phyloP scores from a whole-genome alignment of 352 stramenopile species.

The Pythium apleroticum region DNA sequence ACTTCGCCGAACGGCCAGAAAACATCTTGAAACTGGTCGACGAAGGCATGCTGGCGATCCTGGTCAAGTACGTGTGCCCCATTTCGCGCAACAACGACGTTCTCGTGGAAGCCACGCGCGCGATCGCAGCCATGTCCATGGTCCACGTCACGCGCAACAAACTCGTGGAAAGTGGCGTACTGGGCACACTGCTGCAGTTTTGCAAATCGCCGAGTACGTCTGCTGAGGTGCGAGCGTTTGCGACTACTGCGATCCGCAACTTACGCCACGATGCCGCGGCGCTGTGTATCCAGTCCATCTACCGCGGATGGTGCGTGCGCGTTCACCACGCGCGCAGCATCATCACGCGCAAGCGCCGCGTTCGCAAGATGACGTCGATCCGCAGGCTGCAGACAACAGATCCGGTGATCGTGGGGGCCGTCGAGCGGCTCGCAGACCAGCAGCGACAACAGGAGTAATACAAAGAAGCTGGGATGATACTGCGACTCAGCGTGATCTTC shows the following conservation, averaged over 20 bases:
- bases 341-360: slow-evolving; percentile 27
- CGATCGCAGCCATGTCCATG: slow-evolving; percentile 60
- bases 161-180: slow-evolving; percentile 59
- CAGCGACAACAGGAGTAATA: not conserved
- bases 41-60: slow-evolving; percentile 52
- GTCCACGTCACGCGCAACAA: slow-evolving; percentile 56
- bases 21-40: slow-evolving; percentile 77
- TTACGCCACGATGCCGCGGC: slow-evolving; percentile 71
- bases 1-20: slow-evolving; percentile 68
- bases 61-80: slow-evolving; percentile 73
- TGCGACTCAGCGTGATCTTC: too few species aligned
- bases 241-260: slow-evolving; percentile 52
- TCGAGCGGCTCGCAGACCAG: slow-evolving; percentile 31
- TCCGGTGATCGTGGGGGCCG: slow-evolving; percentile 22
- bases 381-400: slow-evolving; percentile 29
- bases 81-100: slow-evolving; percentile 53
- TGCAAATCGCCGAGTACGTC: slow-evolving; percentile 45
- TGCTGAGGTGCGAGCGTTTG: slow-evolving; percentile 38
- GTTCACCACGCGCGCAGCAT: slow-evolving; percentile 33
- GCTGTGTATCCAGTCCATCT: slow-evolving; percentile 71
- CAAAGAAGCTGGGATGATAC: not conserved
- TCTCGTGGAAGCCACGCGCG: slow-evolving; percentile 53
- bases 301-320: slow-evolving; percentile 61
- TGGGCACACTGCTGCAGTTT: slow-evolving; percentile 58
- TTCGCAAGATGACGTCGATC: slow-evolving; percentile 35